phyloP scores from a whole-genome alignment of 257 asterid genomes.

The Penstemon davidsonii region DNA sequence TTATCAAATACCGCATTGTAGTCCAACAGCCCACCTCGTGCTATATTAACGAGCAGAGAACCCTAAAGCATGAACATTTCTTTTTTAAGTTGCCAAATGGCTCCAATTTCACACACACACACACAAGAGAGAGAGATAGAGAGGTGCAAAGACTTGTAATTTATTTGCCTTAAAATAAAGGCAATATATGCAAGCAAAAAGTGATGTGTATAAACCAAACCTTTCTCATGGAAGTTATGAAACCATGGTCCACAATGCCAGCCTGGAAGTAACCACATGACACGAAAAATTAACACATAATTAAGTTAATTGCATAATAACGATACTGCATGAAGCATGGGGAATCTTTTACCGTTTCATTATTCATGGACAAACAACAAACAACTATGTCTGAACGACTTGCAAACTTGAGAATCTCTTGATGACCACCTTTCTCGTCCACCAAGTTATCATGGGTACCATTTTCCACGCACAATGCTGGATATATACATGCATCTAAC shows the following conservation, averaged over 20 bases:
- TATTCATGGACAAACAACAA: conserved; percentile 82
- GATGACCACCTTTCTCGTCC: conserved; percentile 84
- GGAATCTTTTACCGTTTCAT: conserved; percentile 56
- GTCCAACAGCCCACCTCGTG: conserved; percentile 89
- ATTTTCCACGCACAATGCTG: conserved; percentile 30
- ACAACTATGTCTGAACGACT: conserved; percentile 79
- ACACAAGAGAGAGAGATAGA: no score
- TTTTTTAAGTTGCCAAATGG: no score
- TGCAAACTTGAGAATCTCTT: conserved; percentile 65
- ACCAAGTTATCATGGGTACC: conserved; percentile 48
- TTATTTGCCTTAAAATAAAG: background rate
- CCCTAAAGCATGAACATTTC: conserved; percentile 47
- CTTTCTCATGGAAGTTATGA: conserved; percentile 91
- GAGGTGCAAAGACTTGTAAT: no score
- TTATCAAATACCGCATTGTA: conserved; percentile 67
- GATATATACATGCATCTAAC: conserved; percentile 14
- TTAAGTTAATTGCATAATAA: background rate
- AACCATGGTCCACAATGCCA: conserved; percentile 63
- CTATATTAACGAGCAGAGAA: conserved; percentile 66
- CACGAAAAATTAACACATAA: background rate
- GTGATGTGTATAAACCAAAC: conserved; percentile 32
- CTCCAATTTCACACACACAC: no score
- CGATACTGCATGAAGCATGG: conserved; percentile 5
- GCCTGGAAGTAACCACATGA: conserved; percentile 49
- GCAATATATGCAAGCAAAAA: background rate